phyloP scores from a whole-genome alignment of 2,329 filamentous ascomycete genomes.

The Thermothelomyces thermophilus region DNA sequence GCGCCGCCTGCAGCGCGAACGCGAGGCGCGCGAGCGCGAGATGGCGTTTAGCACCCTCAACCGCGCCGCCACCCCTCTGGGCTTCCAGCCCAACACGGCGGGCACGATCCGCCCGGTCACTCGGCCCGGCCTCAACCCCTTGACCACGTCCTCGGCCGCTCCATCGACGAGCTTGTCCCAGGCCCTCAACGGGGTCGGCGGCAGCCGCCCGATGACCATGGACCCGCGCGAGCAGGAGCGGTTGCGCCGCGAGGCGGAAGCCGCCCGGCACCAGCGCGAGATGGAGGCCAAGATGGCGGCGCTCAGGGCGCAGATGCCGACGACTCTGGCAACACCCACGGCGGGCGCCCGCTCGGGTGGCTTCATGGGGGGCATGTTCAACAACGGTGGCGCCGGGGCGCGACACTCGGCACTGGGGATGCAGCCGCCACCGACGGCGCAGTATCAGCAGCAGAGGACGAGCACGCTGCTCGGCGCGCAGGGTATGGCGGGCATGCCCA shows the following conservation, averaged over 20 bases:
- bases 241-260: slow-evolving; percentile 36
- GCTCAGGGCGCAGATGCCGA: slow-evolving; percentile 45
- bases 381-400: slow-evolving; percentile 36
- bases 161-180: no score
- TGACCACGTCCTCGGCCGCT: no score
- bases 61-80: slow-evolving; percentile 10
- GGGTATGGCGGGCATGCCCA: not conserved
- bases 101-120: not conserved
- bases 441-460: slow-evolving; percentile 13
- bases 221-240: slow-evolving; percentile 39
- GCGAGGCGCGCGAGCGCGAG: slow-evolving; percentile 55
- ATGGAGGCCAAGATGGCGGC: slow-evolving; percentile 44
- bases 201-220: slow-evolving; percentile 8
- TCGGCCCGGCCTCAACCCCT: no score
- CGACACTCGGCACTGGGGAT: not conserved
- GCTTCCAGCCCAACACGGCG: slow-evolving; percentile 13
- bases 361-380: slow-evolving; percentile 47
- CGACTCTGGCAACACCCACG: slow-evolving; percentile 30
- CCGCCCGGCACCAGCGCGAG: slow-evolving; percentile 35
- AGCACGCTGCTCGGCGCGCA: slow-evolving; percentile 1
- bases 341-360: slow-evolving; percentile 38
- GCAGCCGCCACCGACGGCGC: not conserved
- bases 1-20: slow-evolving; percentile 63
- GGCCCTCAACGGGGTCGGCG: not conserved
- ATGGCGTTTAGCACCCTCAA: slow-evolving; percentile 35